Base-by-base conservation (phyloP, 176 grass and related monocot species). In the Eragrostis curvula region DNA sequence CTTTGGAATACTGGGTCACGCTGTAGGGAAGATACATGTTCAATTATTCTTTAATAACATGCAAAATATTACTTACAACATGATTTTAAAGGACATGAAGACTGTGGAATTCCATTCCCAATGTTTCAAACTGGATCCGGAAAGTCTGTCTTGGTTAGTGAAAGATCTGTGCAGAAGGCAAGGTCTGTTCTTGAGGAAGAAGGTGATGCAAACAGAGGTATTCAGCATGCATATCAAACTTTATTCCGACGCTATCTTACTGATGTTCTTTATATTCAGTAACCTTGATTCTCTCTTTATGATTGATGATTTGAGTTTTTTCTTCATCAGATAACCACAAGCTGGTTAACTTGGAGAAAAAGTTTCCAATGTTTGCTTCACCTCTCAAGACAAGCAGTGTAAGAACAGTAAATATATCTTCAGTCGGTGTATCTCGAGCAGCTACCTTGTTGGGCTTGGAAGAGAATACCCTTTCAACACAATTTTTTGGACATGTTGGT, bases 381-480 rank as follows among this genome's bases (percentile, higher is more conserved):
- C 87, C 84, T 84, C 82, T 98, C 72, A 87, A 93, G 82, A 91
- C 75, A 89, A 84, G 29, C 73, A 81, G 5, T 66, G 30, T 76
- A 77, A 89, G 77, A 88, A 86, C 73, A 79, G 86, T 92, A 75
- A 95, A 91, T 74, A 15, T 98, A 74, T 86, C 90, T 95, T 91
- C 88, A 73, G 42, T 75, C 72, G 90, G 88, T 63, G 83, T 98
- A 51, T 83, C 86, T 81, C 88, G 81, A 71, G 95, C 92, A 85
- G 86, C 92, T 81, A 86, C 84, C 72, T 91, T 98, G 78, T 79
- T 95, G 88, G 90, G 95, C 25, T 84, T 95, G 86, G 88, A 95
- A 64, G 86, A 84, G 72, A 81, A 87, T 75, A 81, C 88, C 43
- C 49, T 93, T 79, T 90, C 90, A 45, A 62, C 84, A 49, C 88